Evolutionary conservation across 2,329 filamentous ascomycete species (phyloP), one percentile per base, ranked within the genome.

Genomic region (Diplodia seriata): DNA sequence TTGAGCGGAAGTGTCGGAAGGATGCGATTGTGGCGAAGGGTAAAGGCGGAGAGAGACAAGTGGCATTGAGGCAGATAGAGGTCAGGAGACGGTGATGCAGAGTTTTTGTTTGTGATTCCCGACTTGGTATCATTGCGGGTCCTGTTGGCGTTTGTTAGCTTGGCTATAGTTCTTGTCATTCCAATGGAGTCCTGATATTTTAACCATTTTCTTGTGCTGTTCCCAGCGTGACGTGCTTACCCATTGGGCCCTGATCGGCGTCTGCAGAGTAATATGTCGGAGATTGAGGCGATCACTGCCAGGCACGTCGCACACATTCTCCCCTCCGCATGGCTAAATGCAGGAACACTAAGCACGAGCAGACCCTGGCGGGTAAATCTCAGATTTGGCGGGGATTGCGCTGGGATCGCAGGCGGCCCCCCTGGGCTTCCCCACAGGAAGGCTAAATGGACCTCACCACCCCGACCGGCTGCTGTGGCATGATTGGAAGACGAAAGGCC

Each of bases 371-470:
- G 33, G 55, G 55, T 8, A 43, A 59, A 26, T 38, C 18, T 20
- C 9, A 59, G 54, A 59, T 43, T 36, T 26, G 33, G 59, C 59
- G 47, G 59, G 59, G 59, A n/a, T 36, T 51, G 59, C 43, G 6
- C 50, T 43, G 59, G 33, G 59, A 63, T 63, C 59, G 43, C 47
- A 29, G 56, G 4, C 56, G 31, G 8, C 8, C 31, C 40, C 40
- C 40, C 26, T 12, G n/a, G 51, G 11, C 29, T 50, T 18, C 47
- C 43, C 59, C 59, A 50, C 59, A 63, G 29, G 31, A 59, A 63
- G 59, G 59, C 59, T 63, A 63, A 63, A 63, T 63, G 59, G 59
- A 63, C 59, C 18, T 62, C 59, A 31, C 4, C 23, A 6, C 7
- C n/a, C 59, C 36, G 56, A 6, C 2, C 56, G 23, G 20, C 26